A percentile compares a stretch with the other conserved stretches of the same genome.
These are phyloP conservation scores for Solanum appendiculatum DNA, from an alignment of 257 asterid species.

Conservation along the genomic window DNA sequence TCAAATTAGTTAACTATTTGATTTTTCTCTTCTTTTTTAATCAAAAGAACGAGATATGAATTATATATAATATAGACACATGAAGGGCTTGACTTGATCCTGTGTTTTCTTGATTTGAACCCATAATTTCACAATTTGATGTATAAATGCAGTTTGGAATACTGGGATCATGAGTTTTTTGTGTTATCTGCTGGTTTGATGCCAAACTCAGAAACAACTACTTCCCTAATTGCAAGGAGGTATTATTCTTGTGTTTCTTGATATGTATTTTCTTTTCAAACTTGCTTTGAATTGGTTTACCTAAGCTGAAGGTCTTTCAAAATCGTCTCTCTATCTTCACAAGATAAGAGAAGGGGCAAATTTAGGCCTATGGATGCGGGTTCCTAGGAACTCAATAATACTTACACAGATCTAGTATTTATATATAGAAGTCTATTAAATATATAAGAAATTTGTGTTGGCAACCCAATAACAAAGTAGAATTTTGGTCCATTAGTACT, in stretches of 20 bases:
- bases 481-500: too few relatives aligned
- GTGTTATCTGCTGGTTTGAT: conserved; percentile 74
- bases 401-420: too few relatives aligned
- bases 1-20: too few relatives aligned
- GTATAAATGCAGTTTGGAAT: conserved; percentile 48
- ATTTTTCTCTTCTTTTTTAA: not conserved
- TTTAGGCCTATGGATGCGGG: not conserved
- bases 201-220: conserved; percentile 59
- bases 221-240: conserved; percentile 85
- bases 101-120: not conserved
- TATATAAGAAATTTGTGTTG: not conserved
- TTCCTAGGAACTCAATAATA: not conserved
- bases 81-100: not conserved
- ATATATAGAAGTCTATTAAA: too few relatives aligned
- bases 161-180: conserved; percentile 76
- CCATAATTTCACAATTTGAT: not conserved
- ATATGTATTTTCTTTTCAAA: not conserved
- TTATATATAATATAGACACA: not conserved
- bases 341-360: not conserved
- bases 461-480: too few relatives aligned
- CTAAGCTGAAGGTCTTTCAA: not conserved
- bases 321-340: not conserved
- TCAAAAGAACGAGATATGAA: not conserved
- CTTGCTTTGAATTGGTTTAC: not conserved
- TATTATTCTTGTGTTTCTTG: not conserved